Evolutionary conservation across 805 yeast genomes (phyloP), one percentile per base, ranked within the genome.

Genomic region (Clavispora vitiphila): DNA sequence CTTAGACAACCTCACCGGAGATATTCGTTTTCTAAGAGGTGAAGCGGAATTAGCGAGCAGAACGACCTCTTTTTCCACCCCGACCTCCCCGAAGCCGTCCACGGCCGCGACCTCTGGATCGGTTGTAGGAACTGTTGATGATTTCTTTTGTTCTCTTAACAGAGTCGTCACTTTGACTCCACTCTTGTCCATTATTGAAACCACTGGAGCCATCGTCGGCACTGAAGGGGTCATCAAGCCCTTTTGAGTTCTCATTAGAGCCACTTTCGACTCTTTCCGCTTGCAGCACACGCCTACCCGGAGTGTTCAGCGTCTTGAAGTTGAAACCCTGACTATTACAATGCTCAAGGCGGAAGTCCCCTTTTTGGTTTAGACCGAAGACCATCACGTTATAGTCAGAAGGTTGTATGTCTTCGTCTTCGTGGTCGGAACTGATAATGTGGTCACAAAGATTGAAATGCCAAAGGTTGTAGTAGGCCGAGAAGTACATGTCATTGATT

Each of bases 401-500:
- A 38, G 23, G 40, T 23, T 18, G 42, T 8, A 3, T 15, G 8
- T 29, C 39, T 16, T 15, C 11, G n/a, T 21, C 29, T 2, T 23
- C 37, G 24, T 38, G 31, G 16, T 32, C 37, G 18, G 15, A 16
- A 11, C 9, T 18, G 42, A 30, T 48, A 41, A 10, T 21, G 37
- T 55, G 71, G 55, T 84, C 91, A 52, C 88, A 77, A 35, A 85
- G 64, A 52, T 83, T 83, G 58, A 80, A 81, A 58, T 85, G 87
- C 95, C 95, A 85, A 43, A 81, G 70, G 53, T 81, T 80, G 54
- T 80, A 81, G 60, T 80, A 83, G 1, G 88, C 78, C 12, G 76
- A 68, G 55, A 79, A 77, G 50, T 80, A 78, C 30, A 74, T 62
- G 53, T 83, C 87, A 56, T 80, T 81, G 42, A 78, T 69, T 43